Percentiles rank a stretch among this genome's conserved stretches.
Evolutionary conservation across 2,329 filamentous ascomycete genomes (phyloP).

Genomic region (Ophiocordyceps sinensis): DNA sequence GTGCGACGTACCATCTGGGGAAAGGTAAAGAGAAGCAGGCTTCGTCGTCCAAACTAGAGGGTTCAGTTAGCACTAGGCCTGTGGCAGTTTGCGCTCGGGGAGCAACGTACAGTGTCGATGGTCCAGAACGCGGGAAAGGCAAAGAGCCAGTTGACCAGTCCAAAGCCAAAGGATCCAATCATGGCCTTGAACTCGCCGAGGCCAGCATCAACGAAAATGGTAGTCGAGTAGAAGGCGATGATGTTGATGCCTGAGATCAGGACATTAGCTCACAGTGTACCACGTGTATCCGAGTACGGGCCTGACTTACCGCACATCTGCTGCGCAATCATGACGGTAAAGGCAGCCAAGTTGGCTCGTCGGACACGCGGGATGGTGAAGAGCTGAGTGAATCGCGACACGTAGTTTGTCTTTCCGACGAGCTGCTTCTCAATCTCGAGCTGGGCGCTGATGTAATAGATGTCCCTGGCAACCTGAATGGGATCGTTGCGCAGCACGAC

Average conservation of each 20-base stretch:
- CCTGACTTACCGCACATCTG: slow-evolving; percentile 40
- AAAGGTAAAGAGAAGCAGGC: slow-evolving; percentile 49
- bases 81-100: background rate
- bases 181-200: slow-evolving; percentile 37
- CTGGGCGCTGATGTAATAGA: slow-evolving; percentile 38
- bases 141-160: slow-evolving; percentile 48
- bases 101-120: slow-evolving; percentile 38
- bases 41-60: slow-evolving; percentile 38
- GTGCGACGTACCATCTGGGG: slow-evolving; percentile 42
- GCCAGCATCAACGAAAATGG: slow-evolving; percentile 43
- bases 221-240: slow-evolving; percentile 59
- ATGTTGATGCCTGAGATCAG: slow-evolving; percentile 37
- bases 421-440: slow-evolving; percentile 25
- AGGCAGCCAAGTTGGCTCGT: slow-evolving; percentile 60
- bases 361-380: slow-evolving; percentile 55
- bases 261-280: background rate
- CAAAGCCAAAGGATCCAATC: slow-evolving; percentile 31
- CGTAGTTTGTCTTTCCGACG: slow-evolving; percentile 22
- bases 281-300: background rate
- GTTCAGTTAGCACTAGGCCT: background rate
- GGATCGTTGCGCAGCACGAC: slow-evolving; percentile 33
- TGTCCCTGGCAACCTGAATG: slow-evolving; percentile 43
- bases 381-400: slow-evolving; percentile 40
- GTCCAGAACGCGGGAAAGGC: slow-evolving; percentile 53
- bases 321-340: slow-evolving; percentile 67